Evolutionary conservation across 2,329 filamentous ascomycete species (phyloP).

Genomic region (Cordyceps pruinosa): DNA sequence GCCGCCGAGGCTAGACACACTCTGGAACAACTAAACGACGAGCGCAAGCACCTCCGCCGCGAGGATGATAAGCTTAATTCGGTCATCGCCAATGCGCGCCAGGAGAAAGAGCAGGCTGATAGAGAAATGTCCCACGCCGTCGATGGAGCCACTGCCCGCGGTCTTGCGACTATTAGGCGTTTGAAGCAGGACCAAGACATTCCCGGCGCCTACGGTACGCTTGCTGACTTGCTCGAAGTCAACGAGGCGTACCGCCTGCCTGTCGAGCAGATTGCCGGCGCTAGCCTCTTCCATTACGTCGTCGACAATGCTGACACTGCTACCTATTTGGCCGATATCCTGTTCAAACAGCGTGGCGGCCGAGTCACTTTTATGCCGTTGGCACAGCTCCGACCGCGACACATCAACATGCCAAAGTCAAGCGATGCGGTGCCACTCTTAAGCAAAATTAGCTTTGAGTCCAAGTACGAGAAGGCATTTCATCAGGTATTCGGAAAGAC

Average conservation of each 20-base stretch:
- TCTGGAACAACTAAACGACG: constrained; percentile 72
- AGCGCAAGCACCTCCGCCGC: constrained; percentile 79
- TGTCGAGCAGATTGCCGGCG: constrained; percentile 86
- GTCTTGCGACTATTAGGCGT: constrained; percentile 77
- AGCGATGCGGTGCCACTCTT: constrained; percentile 84
- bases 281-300: constrained; percentile 90
- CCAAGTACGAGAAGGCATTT: constrained; percentile 75
- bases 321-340: constrained; percentile 68
- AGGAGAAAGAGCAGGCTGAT: constrained; percentile 73
- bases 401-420: constrained; percentile 72
- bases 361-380: constrained; percentile 93
- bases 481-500: constrained; percentile 93
- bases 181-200: constrained; percentile 75
- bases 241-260: constrained; percentile 78
- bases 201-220: constrained; percentile 80
- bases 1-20: constrained; percentile 71
- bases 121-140: constrained; percentile 74
- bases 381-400: constrained; percentile 66
- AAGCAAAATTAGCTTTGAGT: constrained; percentile 74
- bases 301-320: constrained; percentile 89
- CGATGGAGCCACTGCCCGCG: constrained; percentile 80
- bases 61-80: constrained; percentile 84
- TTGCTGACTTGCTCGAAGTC: constrained; percentile 89
- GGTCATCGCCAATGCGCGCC: constrained; percentile 65
- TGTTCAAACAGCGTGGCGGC: constrained; percentile 74